Percentiles rank a stretch among this genome's conserved stretches.
phyloP scores from a whole-genome alignment of 2,329 filamentous ascomycete genomes.

The Penicillium sp. region DNA sequence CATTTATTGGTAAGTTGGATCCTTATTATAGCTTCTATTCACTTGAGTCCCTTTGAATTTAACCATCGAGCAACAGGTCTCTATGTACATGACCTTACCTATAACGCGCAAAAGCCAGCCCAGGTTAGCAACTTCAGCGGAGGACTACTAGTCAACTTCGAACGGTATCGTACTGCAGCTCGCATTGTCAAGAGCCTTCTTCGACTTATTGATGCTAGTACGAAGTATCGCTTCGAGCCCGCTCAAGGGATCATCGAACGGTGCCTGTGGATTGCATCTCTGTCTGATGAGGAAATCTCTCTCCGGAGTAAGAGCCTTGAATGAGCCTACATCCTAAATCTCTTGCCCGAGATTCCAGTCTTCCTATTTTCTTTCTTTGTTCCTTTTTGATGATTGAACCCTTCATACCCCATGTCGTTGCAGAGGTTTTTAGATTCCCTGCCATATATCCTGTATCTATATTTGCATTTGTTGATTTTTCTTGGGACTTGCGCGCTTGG shows the following conservation, averaged over 20 bases:
- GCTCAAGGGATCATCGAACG: slow-evolving; percentile 62
- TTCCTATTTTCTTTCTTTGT: slow-evolving; percentile 13
- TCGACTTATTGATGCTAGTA: slow-evolving; percentile 65
- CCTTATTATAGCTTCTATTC: background rate
- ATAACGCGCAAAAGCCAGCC: slow-evolving; percentile 68
- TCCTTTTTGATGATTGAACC: slow-evolving; percentile 24
- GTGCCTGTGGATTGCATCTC: slow-evolving; percentile 66
- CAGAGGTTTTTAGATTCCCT: slow-evolving; percentile 10
- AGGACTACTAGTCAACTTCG: slow-evolving; percentile 67
- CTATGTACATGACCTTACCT: slow-evolving; percentile 68
- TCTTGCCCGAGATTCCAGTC: slow-evolving; percentile 8
- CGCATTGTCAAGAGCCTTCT: slow-evolving; percentile 67
- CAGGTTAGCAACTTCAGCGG: slow-evolving; percentile 54
- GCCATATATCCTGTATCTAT: slow-evolving; percentile 23
- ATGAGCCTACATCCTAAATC: slow-evolving; percentile 25
- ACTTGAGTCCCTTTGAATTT: background rate
- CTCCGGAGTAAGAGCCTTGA: slow-evolving; percentile 50
- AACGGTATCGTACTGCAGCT: slow-evolving; percentile 67
- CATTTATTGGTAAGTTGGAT: slow-evolving; percentile 60
- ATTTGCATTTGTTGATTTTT: slow-evolving; percentile 23
- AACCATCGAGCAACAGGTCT: slow-evolving; percentile 48
- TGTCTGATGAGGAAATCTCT: slow-evolving; percentile 62
- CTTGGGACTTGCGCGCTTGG: slow-evolving; percentile 5
- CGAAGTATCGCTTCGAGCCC: slow-evolving; percentile 62
- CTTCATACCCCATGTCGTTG: slow-evolving; percentile 27